These are phyloP conservation scores for Colletotrichum sp. DNA, from an alignment of 2,329 filamentous ascomycete species.

Conservation along the genomic window DNA sequence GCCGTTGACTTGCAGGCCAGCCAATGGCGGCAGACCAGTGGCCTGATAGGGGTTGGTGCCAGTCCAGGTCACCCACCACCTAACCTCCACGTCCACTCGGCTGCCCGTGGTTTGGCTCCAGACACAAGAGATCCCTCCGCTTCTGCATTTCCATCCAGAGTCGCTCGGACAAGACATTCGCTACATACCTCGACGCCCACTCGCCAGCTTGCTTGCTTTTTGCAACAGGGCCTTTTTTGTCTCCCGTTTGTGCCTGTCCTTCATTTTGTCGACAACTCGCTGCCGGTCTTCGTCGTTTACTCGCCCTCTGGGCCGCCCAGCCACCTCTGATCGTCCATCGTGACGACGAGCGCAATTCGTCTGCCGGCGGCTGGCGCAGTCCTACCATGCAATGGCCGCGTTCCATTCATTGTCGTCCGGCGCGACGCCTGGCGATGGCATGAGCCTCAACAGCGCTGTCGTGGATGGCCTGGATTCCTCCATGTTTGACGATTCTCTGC, in stretches of 20 bases:
- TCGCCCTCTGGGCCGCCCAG: not conserved
- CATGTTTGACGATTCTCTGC: slow-evolving; percentile 60
- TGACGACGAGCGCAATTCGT: slow-evolving; percentile 3
- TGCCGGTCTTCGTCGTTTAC: not conserved
- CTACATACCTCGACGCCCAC: not conserved
- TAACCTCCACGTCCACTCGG: slow-evolving; percentile 4
- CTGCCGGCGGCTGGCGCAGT: slow-evolving; percentile 25
- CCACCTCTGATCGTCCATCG: not conserved
- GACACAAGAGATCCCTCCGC: slow-evolving; percentile 8
- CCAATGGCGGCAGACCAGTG: slow-evolving; percentile 6
- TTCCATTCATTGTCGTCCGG: slow-evolving; percentile 60
- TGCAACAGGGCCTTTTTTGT: not conserved
- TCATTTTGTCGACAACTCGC: not conserved
- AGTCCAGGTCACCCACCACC: not conserved
- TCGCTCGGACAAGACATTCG: slow-evolving; percentile 12
- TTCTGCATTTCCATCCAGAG: slow-evolving; percentile 5
- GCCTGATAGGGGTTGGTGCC: slow-evolving; percentile 15
- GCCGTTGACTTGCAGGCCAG: not conserved
- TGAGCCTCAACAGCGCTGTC: slow-evolving; percentile 49
- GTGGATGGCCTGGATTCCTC: slow-evolving; percentile 58
- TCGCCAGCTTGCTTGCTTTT: not conserved
- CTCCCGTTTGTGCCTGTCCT: not conserved
- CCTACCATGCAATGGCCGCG: slow-evolving; percentile 59
- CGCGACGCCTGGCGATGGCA: slow-evolving; percentile 48
- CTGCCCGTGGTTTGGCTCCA: not conserved